Base-by-base conservation (phyloP, 192 early-diverging fungal species). In the Coemansia sp. region DNA sequence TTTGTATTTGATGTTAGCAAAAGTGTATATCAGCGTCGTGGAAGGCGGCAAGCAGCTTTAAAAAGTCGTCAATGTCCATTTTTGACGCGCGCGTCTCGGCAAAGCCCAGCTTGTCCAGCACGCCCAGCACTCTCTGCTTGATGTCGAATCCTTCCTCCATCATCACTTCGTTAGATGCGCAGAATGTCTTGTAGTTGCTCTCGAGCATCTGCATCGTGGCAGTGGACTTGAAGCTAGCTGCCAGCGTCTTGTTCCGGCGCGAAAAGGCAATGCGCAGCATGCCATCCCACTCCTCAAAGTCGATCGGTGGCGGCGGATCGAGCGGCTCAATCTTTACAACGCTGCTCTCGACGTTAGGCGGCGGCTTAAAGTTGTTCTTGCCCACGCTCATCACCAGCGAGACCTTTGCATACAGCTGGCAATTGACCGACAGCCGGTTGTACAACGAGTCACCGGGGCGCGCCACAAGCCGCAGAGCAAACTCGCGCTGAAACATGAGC, bases 401-500 rank as follows among this genome's bases (percentile, higher is more conserved):
- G 4, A 99, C 95, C 76, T 97, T 96, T 43, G 95, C 88, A 46
- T 93, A 92, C 34, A 99, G 84, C 76, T 99, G 97, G 18, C 94
- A 94, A 71, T 98, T 97, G 39, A 95, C 96, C 31, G 91, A 90
- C 27, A 99, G 74, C 27, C 97, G 90, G 68, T 97, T 95, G 74
- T 98, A 99, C 6, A 97, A 81, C 46, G 83, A 86, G 73, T 97
- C 95, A 16, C 96, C 96, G 7, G 98, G 97, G 68, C 95, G 95
- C 2, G 98, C 98, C 27, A 96, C 88, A 18, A 99, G 80, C 27
- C 95, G 92, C 65, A 99, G 79, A 12, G 98, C 97, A 76, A 99
- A 99, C 87, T 99, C 98, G 73, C 94, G 92, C 77, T 99, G 98
- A 80, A 99, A 99, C 97, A 98, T 99, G 72, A 99, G 95, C 49